phyloP scores from a whole-genome alignment of 2,329 filamentous ascomycete genomes.

The Diaporthe nobilis region DNA sequence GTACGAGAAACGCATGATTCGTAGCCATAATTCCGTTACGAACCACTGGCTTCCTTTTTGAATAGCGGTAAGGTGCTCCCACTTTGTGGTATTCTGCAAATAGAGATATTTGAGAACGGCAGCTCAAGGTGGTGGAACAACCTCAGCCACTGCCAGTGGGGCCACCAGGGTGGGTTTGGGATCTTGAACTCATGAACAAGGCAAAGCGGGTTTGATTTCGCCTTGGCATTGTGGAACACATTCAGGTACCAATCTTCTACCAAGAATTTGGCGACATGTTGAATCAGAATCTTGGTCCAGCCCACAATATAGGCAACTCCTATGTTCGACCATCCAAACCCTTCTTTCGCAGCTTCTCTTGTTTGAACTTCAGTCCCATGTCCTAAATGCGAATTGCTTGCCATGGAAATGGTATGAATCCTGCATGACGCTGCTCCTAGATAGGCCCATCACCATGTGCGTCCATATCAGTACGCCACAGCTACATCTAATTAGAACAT shows the following conservation, averaged over 20 bases:
- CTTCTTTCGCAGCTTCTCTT: background rate
- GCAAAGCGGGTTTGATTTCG: background rate
- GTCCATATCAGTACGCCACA: too few species aligned
- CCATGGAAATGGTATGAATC: too few species aligned
- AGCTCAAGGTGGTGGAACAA: background rate
- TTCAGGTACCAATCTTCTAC: background rate
- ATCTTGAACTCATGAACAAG: background rate
- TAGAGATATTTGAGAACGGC: background rate
- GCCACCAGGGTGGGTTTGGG: background rate
- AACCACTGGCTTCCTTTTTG: background rate
- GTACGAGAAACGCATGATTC: background rate
- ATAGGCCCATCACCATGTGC: background rate
- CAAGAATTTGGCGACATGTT: background rate
- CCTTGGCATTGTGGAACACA: background rate
- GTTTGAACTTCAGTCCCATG: background rate
- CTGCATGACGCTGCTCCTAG: too few species aligned
- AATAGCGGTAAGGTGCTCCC: background rate
- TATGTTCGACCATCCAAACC: too few species aligned
- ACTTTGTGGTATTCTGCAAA: background rate
- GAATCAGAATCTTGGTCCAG: background rate
- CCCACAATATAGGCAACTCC: background rate
- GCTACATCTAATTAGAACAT: too few species aligned
- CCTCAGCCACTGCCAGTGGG: background rate
- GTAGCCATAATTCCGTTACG: background rate
- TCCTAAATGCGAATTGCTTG: background rate